Evolutionary conservation across 148 eudicot genomes (phyloP), one percentile per base, ranked within the genome.

Genomic region (Gaultheria prostrata): DNA sequence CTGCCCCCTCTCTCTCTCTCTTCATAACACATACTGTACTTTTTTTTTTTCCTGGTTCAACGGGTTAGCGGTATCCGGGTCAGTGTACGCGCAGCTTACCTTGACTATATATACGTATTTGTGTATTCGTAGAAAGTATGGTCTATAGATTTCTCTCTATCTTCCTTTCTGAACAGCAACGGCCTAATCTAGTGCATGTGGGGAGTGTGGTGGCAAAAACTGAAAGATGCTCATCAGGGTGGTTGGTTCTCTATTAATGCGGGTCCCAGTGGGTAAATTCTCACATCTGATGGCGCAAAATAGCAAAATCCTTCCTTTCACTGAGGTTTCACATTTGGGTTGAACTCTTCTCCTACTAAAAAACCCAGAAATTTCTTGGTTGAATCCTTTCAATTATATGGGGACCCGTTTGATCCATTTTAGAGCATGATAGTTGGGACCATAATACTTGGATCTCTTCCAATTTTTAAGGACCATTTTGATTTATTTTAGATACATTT

Each of bases 191-290:
- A 83, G 83, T 71, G 4, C 43, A 35, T 24, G 10, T 59, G 35
- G 35, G 61, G 21, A 78, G 6, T 54, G 45, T 32, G 46, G 13
- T 69, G 24, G 56, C 26, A 7, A 11, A 78, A 26, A 53, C 45
- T 9, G 76, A 48, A 65, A 67, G 51, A 39, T 80, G 83, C 59
- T 80, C 18, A 65, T 45, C 35, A 15, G 12, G 70, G 82, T 45
- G 46, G 78, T 63, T 85, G 72, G 82, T 61, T 82, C 13, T 69
- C 20, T 71, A 48, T 77, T 32, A 67, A 77, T 49, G 85, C 12
- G 57, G 85, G 85, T 28, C 82, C 85, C 65, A 67, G 26, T 45
- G 51, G 50, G 28, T 12, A 6, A 63, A 61, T 43, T 80, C 69
- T 76, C 63, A 57, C 50, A 20, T 79, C 28, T 39, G 81, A 59